Evolutionary conservation across 2,329 filamentous ascomycete species (phyloP).

Genomic region (Coniella vitis): DNA sequence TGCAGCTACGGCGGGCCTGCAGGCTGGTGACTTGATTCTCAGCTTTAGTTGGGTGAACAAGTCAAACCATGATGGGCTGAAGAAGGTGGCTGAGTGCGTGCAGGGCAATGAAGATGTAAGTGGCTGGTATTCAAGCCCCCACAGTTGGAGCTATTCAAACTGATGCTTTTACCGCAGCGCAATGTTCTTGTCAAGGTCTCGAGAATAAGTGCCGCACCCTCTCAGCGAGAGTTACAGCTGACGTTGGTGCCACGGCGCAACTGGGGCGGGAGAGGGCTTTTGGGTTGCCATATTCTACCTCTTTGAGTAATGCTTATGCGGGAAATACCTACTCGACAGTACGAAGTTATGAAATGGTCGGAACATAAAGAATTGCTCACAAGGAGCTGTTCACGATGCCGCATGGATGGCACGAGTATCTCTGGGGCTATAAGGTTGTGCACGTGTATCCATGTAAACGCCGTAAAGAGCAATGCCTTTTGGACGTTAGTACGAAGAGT

Average conservation of each 20-base stretch:
- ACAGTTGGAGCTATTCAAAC: constrained; percentile 33
- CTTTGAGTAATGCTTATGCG: constrained; percentile 40
- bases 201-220: constrained; percentile 35
- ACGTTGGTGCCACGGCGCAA: constrained; percentile 65
- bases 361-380: background rate
- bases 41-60: constrained; percentile 80
- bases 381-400: no score
- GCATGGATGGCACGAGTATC: background rate
- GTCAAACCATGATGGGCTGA: constrained; percentile 78
- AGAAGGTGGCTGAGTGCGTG: constrained; percentile 82
- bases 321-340: no score
- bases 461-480: no score
- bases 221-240: constrained; percentile 53
- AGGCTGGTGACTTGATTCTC: constrained; percentile 71
- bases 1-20: constrained; percentile 74
- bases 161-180: constrained; percentile 24
- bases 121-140: constrained; percentile 41
- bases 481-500: no score
- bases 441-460: no score
- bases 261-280: constrained; percentile 80
- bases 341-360: no score
- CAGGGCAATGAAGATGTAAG: constrained; percentile 69
- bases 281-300: constrained; percentile 83
- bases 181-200: constrained; percentile 60
- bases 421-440: no score